These are phyloP conservation scores for Terfezia claveryi DNA, from an alignment of 495 filamentous ascomycete species.

Conservation along the genomic window DNA sequence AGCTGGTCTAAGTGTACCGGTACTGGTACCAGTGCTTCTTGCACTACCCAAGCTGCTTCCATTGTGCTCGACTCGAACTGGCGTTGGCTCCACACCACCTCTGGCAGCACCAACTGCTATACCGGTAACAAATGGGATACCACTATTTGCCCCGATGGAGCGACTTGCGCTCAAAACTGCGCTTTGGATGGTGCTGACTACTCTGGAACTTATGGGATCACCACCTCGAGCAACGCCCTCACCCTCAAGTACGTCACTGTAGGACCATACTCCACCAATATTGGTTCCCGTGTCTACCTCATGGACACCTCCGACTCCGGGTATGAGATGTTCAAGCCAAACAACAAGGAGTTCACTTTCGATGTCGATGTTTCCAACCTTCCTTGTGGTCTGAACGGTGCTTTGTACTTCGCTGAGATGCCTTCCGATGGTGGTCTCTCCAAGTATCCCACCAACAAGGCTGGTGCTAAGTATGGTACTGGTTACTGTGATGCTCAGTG, in stretches of 20 bases:
- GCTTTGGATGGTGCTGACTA: slow-evolving; percentile 41
- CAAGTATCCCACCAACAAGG: slow-evolving; percentile 33
- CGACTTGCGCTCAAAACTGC: slow-evolving; percentile 34
- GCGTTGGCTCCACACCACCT: slow-evolving; percentile 34
- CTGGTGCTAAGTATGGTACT: slow-evolving; percentile 49
- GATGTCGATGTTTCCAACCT: slow-evolving; percentile 43
- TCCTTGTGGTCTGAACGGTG: slow-evolving; percentile 51
- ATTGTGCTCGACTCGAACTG: slow-evolving; percentile 46
- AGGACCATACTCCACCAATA: slow-evolving; percentile 22
- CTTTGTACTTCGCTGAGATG: slow-evolving; percentile 48
- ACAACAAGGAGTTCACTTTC: slow-evolving; percentile 44
- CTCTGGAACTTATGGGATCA: slow-evolving; percentile 32
- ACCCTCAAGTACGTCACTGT: slow-evolving; percentile 33
- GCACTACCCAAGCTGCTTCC: slow-evolving; percentile 29
- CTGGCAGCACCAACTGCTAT: slow-evolving; percentile 41
- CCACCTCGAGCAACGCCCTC: slow-evolving; percentile 30
- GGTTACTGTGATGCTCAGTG: slow-evolving; percentile 63
- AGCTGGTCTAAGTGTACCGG: slow-evolving; percentile 34
- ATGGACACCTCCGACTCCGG: slow-evolving; percentile 27
- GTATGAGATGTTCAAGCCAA: slow-evolving; percentile 38
- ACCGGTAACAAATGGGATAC: slow-evolving; percentile 36
- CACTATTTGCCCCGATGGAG: slow-evolving; percentile 30
- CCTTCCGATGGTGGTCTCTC: slow-evolving; percentile 36
- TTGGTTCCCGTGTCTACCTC: slow-evolving; percentile 41
- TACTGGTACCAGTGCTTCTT: slow-evolving; percentile 19